phyloP scores from a whole-genome alignment of 768 basidiomycete genomes.

The Russula abietina region DNA sequence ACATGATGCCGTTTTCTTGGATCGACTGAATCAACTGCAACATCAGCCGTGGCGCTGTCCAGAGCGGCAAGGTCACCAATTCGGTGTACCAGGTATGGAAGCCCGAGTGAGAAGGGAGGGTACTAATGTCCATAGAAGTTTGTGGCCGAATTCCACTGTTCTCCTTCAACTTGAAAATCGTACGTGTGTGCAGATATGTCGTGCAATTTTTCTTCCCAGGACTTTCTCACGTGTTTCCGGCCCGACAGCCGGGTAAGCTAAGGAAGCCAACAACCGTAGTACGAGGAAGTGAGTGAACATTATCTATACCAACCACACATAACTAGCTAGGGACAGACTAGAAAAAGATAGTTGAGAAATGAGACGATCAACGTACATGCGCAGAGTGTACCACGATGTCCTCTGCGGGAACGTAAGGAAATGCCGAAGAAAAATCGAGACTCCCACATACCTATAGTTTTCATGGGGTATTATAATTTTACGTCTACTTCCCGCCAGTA shows the following conservation, averaged over 20 bases:
- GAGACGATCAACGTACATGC: constrained; percentile 9
- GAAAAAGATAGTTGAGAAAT: constrained; percentile 3
- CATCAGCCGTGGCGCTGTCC: no score
- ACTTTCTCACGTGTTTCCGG: background rate
- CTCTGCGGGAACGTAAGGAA: background rate
- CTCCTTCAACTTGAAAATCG: no score
- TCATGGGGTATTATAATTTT: constrained; percentile 30
- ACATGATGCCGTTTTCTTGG: no score
- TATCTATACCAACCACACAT: constrained; percentile 17
- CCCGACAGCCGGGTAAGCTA: background rate
- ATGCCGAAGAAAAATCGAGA: background rate
- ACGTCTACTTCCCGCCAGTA: constrained; percentile 80
- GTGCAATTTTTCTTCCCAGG: no score
- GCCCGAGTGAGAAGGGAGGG: no score
- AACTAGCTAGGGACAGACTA: constrained; percentile 20
- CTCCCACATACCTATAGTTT: background rate
- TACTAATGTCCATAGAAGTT: no score
- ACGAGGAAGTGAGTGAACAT: background rate
- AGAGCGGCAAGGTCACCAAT: no score
- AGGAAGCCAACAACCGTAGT: background rate
- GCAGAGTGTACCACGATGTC: constrained; percentile 7
- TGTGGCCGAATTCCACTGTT: no score
- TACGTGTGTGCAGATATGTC: no score
- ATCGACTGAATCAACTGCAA: no score
- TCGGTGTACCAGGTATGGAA: no score